A percentile compares a stretch with the other conserved stretches of the same genome.
phyloP scores from a whole-genome alignment of 2,329 filamentous ascomycete genomes.

The Bipolaris cookei region DNA sequence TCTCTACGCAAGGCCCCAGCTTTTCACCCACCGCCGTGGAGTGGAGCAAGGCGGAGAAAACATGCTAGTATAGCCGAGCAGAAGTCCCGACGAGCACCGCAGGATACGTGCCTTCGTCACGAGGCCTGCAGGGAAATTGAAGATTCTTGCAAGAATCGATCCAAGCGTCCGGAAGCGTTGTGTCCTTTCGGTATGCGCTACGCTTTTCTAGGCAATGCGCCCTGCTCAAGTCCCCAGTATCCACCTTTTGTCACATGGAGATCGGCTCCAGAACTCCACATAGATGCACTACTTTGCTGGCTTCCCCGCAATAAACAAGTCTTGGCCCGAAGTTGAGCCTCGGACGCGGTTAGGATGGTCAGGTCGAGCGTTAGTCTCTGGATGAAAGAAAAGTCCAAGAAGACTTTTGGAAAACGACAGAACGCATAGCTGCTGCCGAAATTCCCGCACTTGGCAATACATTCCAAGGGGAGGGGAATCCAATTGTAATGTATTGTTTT shows the following conservation, averaged over 20 bases:
- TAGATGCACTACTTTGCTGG: constrained; percentile 1
- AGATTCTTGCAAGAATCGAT: constrained; percentile 14
- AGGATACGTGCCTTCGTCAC: constrained; percentile 9
- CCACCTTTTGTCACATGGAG: constrained; percentile 6
- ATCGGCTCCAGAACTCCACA: constrained; percentile 16
- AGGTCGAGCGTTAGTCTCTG: constrained; percentile 3
- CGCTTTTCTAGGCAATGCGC: constrained; percentile 1
- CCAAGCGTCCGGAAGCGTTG: constrained; percentile 18
- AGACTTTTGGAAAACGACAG: background rate
- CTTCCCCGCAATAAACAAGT: constrained; percentile 13
- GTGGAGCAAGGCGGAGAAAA: constrained; percentile 8
- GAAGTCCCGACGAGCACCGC: constrained; percentile 7
- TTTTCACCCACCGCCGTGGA: background rate
- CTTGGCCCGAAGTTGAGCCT: constrained; percentile 20
- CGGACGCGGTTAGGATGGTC: constrained; percentile 2
- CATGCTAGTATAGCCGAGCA: constrained; percentile 7
- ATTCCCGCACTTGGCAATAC: background rate
- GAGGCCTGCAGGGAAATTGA: constrained; percentile 10
- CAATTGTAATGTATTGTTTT: background rate
- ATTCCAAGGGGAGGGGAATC: background rate
- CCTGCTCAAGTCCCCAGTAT: constrained; percentile 7
- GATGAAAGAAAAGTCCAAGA: background rate
- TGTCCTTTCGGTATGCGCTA: constrained; percentile 8
- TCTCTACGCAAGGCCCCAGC: constrained; percentile 4
- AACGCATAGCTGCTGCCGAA: constrained; percentile 2